Conservation (phyloP, 225 moss, liverwort and hornwort species). For the Antitrichia curtipendula region DNA sequence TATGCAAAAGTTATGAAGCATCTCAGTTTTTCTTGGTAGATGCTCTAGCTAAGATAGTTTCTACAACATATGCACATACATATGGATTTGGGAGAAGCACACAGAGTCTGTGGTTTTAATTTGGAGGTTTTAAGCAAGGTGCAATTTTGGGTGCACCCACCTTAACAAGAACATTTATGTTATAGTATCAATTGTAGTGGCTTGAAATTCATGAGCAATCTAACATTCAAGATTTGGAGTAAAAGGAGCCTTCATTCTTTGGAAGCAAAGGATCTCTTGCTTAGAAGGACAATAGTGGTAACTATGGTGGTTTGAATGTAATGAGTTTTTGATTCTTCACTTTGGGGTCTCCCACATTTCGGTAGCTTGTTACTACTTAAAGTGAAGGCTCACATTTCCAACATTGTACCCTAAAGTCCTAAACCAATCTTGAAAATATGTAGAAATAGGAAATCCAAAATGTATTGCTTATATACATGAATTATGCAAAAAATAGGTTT, state of each 20-base stretch:
- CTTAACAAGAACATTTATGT: neutral
- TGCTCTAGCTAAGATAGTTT: neutral
- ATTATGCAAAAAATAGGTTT: rapidly evolving
- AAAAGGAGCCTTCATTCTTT: neutral
- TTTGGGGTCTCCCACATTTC: rapidly evolving
- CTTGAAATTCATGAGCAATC: neutral
- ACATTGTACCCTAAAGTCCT: rapidly evolving
- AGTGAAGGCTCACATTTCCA: neutral
- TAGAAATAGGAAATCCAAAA: neutral
- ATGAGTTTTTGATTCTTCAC: neutral
- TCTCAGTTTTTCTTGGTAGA: neutral
- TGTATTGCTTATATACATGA: neutral
- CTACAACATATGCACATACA: neutral
- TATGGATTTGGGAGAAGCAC: neutral
- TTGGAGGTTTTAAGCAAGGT: neutral
- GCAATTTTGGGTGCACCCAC: neutral
- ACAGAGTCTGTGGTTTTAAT: rapidly evolving
- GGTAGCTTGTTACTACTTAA: neutral
- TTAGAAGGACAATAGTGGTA: neutral
- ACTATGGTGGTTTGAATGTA: rapidly evolving
- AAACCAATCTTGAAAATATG: neutral
- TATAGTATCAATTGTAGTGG: neutral
- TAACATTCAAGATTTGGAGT: neutral
- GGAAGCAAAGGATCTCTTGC: neutral
- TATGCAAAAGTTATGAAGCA: neutral